phyloP scores from a whole-genome alignment of 305 asterid species.

The Withania somnifera region DNA sequence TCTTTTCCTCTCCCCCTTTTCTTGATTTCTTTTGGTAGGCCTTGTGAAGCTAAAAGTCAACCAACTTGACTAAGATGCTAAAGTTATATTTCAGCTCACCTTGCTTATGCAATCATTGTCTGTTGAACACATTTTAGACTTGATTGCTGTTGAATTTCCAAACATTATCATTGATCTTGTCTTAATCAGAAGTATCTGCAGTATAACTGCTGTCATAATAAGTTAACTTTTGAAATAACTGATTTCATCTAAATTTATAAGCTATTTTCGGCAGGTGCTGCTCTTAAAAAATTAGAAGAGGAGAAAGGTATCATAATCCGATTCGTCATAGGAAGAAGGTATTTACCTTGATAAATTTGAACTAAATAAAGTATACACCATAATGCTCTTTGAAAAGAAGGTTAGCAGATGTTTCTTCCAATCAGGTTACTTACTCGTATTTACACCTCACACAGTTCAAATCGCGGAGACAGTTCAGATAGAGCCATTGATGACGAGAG shows the following conservation, averaged over 20 bases:
- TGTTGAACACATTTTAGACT: background rate
- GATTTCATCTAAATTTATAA: background rate
- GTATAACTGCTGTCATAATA: background rate
- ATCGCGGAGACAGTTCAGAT: conserved; percentile 54
- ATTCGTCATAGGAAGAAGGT: conserved; percentile 87
- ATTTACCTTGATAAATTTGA: conserved; percentile 14
- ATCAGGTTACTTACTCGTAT: conserved; percentile 16
- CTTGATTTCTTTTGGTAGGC: background rate
- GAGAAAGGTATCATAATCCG: conserved; percentile 64
- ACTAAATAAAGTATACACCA: conserved; percentile 7
- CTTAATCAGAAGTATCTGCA: background rate
- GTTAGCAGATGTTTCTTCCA: background rate
- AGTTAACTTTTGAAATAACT: background rate
- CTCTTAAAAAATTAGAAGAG: conserved; percentile 54
- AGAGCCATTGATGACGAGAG: conserved; percentile 60
- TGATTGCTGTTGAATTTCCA: background rate
- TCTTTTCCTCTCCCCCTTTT: conserved; percentile 7
- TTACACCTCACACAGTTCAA: conserved; percentile 48
- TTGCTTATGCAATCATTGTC: background rate
- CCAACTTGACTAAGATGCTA: background rate
- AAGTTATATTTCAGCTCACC: background rate
- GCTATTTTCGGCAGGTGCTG: conserved; percentile 36
- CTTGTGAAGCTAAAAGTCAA: background rate
- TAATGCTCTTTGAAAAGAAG: conserved; percentile 1
- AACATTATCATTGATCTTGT: background rate